These are phyloP conservation scores for Calonectria leucothoes DNA, from an alignment of 2,329 filamentous ascomycete species.

Conservation along the genomic window DNA sequence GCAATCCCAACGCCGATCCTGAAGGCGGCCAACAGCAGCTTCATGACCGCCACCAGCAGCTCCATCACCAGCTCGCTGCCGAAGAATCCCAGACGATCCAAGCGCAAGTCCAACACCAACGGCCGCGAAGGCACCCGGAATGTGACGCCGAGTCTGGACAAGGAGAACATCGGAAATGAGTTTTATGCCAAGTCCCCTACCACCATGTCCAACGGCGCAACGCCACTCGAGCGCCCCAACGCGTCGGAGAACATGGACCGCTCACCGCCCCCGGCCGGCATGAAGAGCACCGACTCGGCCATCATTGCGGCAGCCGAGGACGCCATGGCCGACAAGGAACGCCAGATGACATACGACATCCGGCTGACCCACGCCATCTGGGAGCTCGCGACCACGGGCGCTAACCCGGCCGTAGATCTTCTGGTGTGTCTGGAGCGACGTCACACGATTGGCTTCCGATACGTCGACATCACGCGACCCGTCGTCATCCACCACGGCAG, in stretches of 20 bases:
- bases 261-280: slow-evolving; percentile 48
- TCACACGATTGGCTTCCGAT: slow-evolving; percentile 93
- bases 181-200: slow-evolving; percentile 40
- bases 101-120: slow-evolving; percentile 65
- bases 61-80: slow-evolving; percentile 84
- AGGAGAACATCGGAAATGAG: slow-evolving; percentile 58
- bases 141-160: slow-evolving; percentile 55
- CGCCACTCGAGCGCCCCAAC: slow-evolving; percentile 36
- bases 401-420: slow-evolving; percentile 93
- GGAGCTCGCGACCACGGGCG: slow-evolving; percentile 89
- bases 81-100: slow-evolving; percentile 70
- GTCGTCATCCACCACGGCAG: slow-evolving; percentile 96
- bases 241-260: slow-evolving; percentile 63
- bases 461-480: slow-evolving; percentile 92
- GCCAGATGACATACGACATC: slow-evolving; percentile 81
- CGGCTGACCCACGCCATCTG: slow-evolving; percentile 94
- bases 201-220: slow-evolving; percentile 34
- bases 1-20: slow-evolving; percentile 91
- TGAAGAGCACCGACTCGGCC: slow-evolving; percentile 39
- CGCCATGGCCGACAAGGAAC: slow-evolving; percentile 75
- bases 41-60: slow-evolving; percentile 91
- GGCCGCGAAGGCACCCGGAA: slow-evolving; percentile 53
- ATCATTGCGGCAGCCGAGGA: slow-evolving; percentile 66
- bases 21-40: slow-evolving; percentile 94
- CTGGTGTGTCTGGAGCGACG: slow-evolving; percentile 92